Percentiles rank a stretch among this genome's conserved stretches.
Conservation (phyloP, 2,329 filamentous ascomycete species). For the Xylariaceae sp. region DNA sequence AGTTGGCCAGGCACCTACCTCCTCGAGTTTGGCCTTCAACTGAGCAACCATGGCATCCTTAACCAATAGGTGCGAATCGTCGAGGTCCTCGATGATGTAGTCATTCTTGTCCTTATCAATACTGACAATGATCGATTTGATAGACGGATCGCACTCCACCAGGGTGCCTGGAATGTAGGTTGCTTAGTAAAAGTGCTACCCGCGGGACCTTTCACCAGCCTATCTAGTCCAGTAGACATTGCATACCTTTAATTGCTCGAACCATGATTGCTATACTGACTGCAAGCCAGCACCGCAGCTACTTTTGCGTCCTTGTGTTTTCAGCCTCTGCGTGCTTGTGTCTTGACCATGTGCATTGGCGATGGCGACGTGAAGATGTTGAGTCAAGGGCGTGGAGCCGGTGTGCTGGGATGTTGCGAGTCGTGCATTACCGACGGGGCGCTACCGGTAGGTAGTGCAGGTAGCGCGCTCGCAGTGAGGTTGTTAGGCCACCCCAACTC, state of each 20-base stretch:
- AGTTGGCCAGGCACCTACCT: constrained; percentile 42
- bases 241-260: constrained; percentile 31
- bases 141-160: constrained; percentile 79
- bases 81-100: constrained; percentile 75
- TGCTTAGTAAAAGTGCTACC: too few species aligned
- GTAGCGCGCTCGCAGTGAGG: too few species aligned
- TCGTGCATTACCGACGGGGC: too few species aligned
- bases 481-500: too few species aligned
- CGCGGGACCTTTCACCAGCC: too few species aligned
- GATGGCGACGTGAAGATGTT: background rate
- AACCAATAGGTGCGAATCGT: constrained; percentile 70
- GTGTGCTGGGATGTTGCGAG: too few species aligned
- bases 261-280: constrained; percentile 22
- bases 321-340: background rate
- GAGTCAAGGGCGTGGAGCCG: too few species aligned
- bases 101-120: constrained; percentile 68
- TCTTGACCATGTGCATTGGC: background rate
- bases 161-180: constrained; percentile 55
- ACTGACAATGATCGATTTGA: constrained; percentile 78
- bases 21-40: constrained; percentile 65
- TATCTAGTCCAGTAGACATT: too few species aligned
- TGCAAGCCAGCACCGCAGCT: background rate
- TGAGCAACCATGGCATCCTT: constrained; percentile 67
- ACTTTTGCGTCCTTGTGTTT: background rate
- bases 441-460: too few species aligned